Evolutionary conservation across 2,329 filamentous ascomycete species (phyloP).

Genomic region (Aureobasidium mangrovei): DNA sequence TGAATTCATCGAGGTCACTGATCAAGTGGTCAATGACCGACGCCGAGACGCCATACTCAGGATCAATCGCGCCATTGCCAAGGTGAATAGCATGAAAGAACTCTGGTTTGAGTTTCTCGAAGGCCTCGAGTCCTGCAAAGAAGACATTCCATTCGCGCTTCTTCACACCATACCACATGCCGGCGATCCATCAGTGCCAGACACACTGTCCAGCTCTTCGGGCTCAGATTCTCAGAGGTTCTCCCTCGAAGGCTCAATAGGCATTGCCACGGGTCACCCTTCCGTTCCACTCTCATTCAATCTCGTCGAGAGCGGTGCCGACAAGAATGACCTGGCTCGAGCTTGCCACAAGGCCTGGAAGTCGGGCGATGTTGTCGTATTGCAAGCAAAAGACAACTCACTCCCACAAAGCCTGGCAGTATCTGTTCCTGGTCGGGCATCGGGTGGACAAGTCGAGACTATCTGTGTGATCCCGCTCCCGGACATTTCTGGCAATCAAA

Average conservation of each 20-base stretch:
- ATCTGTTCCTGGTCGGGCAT: neutral
- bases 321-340: neutral
- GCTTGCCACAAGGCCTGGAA: slow-evolving; percentile 5
- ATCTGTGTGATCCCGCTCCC: slow-evolving; percentile 17
- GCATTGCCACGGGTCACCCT: neutral
- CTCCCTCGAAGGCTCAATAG: slow-evolving; percentile 4
- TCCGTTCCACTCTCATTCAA: slow-evolving; percentile 3
- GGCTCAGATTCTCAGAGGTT: neutral
- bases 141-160: slow-evolving; percentile 16
- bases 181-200: neutral
- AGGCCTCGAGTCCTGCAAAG: slow-evolving; percentile 13
- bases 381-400: slow-evolving; percentile 3
- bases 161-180: slow-evolving; percentile 15
- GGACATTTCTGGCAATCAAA: slow-evolving; percentile 25
- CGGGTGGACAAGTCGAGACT: slow-evolving; percentile 4
- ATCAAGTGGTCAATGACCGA: slow-evolving; percentile 11
- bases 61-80: slow-evolving; percentile 8
- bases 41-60: slow-evolving; percentile 14
- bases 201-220: neutral
- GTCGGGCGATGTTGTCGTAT: neutral
- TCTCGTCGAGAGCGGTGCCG: neutral
- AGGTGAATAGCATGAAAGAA: slow-evolving; percentile 13
- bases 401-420: neutral
- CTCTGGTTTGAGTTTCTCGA: slow-evolving; percentile 16
- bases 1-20: slow-evolving; percentile 17